A percentile compares a stretch with the other conserved stretches of the same genome.
Evolutionary conservation across 108 stramenopile genomes (phyloP).

Genomic region (Epithemia pelagica): DNA sequence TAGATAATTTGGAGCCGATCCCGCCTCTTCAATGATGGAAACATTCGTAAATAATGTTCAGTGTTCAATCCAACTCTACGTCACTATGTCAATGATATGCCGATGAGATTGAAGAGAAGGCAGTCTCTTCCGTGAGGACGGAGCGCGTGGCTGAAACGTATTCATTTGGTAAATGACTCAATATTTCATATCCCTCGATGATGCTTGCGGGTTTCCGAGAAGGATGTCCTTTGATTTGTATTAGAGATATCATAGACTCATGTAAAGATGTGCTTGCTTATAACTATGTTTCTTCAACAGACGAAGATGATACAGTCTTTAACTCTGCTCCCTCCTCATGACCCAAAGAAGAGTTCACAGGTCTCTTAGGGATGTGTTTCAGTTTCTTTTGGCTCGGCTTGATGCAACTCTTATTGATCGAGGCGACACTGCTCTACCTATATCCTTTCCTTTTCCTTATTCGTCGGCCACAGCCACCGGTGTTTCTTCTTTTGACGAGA

Average conservation of each 20-base stretch:
- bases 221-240: not conserved
- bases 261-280: too few species aligned
- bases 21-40: too few species aligned
- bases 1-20: too few species aligned
- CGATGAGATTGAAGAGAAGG: not conserved
- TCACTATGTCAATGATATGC: not conserved
- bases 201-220: not conserved
- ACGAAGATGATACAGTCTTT: not conserved
- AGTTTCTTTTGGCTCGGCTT: too few species aligned
- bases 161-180: not conserved
- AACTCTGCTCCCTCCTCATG: not conserved
- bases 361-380: too few species aligned
- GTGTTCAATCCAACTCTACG: not conserved
- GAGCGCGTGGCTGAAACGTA: not conserved
- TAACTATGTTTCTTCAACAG: not conserved
- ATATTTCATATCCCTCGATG: not conserved
- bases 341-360: too few species aligned
- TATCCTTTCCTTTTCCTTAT: not conserved
- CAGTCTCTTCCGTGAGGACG: too few species aligned
- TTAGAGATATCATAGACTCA: too few species aligned
- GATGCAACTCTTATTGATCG: not conserved
- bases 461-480: too few species aligned
- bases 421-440: not conserved
- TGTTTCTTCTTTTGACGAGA: too few species aligned
- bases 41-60: not conserved